These are phyloP conservation scores for Acacia confusa DNA, from an alignment of 306 rosid genomes.

Conservation along the genomic window DNA sequence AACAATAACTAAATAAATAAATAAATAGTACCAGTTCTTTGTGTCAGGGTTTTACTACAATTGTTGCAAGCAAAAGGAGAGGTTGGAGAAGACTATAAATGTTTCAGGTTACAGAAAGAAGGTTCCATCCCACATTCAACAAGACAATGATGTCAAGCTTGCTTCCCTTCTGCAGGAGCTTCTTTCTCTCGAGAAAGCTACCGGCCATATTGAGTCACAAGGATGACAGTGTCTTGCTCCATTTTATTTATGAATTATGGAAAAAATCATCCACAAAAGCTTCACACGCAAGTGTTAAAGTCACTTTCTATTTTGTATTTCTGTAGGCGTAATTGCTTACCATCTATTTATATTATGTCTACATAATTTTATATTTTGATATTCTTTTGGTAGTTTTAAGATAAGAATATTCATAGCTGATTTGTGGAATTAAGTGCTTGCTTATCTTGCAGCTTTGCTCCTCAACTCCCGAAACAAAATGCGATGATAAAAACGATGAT, in stretches of 20 bases:
- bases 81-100: constrained; percentile 54
- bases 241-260: too few relatives aligned
- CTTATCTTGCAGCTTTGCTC: not conserved
- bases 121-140: constrained; percentile 53
- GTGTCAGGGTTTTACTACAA: not conserved
- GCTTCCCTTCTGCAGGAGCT: constrained; percentile 65
- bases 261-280: not conserved
- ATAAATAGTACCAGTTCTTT: not conserved
- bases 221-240: constrained; percentile 16
- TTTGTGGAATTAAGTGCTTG: not conserved
- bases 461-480: not conserved
- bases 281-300: not conserved
- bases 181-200: constrained; percentile 62
- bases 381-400: not conserved
- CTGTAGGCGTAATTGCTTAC: not conserved
- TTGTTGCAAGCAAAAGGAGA: constrained; percentile 58
- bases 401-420: not conserved
- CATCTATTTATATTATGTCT: not conserved
- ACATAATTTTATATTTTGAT: constrained; percentile 33
- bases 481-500: not conserved
- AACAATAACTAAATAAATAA: not conserved
- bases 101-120: constrained; percentile 78
- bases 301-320: not conserved
- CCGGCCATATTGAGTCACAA: constrained; percentile 50
- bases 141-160: constrained; percentile 59